A percentile compares a stretch with the other conserved stretches of the same genome.
Evolutionary conservation across 768 basidiomycete species (phyloP).

Genomic region (Mycena indigotica): DNA sequence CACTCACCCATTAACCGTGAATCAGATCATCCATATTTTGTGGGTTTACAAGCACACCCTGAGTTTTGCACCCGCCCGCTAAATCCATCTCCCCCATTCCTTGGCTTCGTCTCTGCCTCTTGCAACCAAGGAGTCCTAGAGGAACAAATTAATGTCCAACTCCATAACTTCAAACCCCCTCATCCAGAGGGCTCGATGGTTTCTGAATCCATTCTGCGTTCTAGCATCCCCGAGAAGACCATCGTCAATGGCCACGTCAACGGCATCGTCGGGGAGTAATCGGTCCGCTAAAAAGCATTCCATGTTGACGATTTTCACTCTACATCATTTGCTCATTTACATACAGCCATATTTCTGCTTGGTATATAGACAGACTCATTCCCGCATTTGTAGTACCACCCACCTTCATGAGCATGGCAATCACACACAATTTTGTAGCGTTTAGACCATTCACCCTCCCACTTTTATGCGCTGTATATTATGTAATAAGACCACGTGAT

Average conservation of each 20-base stretch:
- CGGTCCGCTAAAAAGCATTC: not conserved
- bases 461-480: not conserved
- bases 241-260: not conserved
- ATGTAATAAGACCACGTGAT: not conserved
- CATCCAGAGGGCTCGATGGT: slow-evolving; percentile 79
- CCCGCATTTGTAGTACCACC: not conserved
- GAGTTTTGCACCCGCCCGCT: slow-evolving; percentile 98
- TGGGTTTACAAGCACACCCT: slow-evolving; percentile 94
- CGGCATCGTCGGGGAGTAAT: not conserved
- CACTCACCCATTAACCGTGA: not conserved
- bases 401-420: not conserved
- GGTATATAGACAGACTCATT: not conserved
- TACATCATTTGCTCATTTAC: not conserved
- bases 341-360: no score
- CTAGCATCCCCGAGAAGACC: not conserved
- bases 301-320: not conserved
- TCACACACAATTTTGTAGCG: not conserved
- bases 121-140: slow-evolving; percentile 52
- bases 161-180: slow-evolving; percentile 63
- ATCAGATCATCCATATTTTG: slow-evolving; percentile 89
- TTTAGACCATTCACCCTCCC: not conserved
- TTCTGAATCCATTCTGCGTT: slow-evolving; percentile 53
- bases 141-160: slow-evolving; percentile 74
- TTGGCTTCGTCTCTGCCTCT: slow-evolving; percentile 91
- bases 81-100: slow-evolving; percentile 96